Evolutionary conservation across 139 green algal genomes (phyloP), one percentile per base, ranked within the genome.

Genomic region (Parachlorella kessleri): DNA sequence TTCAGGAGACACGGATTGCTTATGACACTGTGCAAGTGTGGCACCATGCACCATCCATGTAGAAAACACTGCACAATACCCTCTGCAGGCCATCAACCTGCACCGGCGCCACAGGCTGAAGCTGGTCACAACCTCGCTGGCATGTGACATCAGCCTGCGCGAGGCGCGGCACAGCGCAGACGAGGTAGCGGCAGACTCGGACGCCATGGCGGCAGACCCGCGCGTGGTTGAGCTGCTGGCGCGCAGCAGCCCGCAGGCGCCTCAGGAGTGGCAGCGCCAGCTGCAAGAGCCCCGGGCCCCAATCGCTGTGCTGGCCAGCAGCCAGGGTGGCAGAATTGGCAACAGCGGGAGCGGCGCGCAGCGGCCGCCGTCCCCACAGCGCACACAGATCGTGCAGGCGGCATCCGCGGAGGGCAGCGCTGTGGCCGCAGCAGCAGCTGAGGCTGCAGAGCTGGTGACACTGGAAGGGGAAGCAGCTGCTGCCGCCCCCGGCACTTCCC

Each of bases 91-190:
- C 21, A 30, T 32, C 18, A 55, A 7, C 7, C 59, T 91, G 41
- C 67, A 63, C 53, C 75, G 84, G 10, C 75, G 85, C 8, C 83
- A 93, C 76, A 14, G 75, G 23, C 55, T 97, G 63, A 70, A 90
- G 26, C 86, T 97, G 26, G 83, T 97, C 6, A 92, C 85, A 36
- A 93, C 92, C 26, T 92, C 83, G 6, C 81, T 87, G 24, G 86
- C 83, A 21, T 95, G 89, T 74, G 85, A 91, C n/a, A 67, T 79
- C 3, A 55, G 66, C 6, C 59, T 78, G 26, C 84, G 83, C 21
- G 79, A 89, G 59, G 48, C 80, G 38, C 76, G 35, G 18, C 63
- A 66, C 14, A 83, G 72, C 18, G 76, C 87, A 0, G 66, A 83
- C 30, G 85, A 94, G 67, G 82, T 84, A 0, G 28, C 86, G 10